These are phyloP conservation scores for Colletotrichum zoysiae DNA, from an alignment of 2,329 filamentous ascomycete genomes.

Conservation along the genomic window DNA sequence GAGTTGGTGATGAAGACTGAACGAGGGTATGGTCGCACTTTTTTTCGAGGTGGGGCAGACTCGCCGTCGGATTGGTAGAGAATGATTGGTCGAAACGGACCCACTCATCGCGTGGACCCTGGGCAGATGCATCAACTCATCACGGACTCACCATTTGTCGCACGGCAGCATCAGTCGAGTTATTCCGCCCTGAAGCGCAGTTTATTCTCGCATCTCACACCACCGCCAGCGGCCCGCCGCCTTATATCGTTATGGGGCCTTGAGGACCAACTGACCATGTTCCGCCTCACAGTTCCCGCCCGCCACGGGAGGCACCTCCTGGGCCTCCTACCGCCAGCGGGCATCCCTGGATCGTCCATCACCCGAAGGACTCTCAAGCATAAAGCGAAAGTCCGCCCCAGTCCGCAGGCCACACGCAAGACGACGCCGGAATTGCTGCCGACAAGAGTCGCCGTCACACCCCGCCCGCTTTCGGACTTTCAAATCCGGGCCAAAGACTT, in stretches of 20 bases:
- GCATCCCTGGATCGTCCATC: neutral
- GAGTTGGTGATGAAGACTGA: constrained; percentile 5
- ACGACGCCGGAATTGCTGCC: neutral
- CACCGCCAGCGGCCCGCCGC: neutral
- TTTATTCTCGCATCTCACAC: no score
- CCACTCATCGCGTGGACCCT: constrained; percentile 23
- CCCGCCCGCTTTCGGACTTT: constrained; percentile 16
- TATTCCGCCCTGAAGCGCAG: neutral
- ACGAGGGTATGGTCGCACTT: constrained; percentile 28
- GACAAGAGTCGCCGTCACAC: neutral
- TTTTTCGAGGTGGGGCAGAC: constrained; percentile 35
- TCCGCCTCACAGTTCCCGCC: constrained; percentile 1
- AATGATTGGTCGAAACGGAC: constrained; percentile 41
- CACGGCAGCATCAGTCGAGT: neutral
- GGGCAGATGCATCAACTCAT: constrained; percentile 4
- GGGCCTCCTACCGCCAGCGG: neutral
- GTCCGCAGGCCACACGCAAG: neutral
- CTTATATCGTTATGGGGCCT: neutral
- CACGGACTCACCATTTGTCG: neutral
- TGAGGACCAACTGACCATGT: constrained; percentile 22
- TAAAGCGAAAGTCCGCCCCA: neutral
- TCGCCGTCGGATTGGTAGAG: neutral
- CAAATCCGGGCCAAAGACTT: neutral
- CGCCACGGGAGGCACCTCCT: constrained; percentile 7
- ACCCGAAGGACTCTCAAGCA: constrained; percentile 16